Evolutionary conservation across 495 filamentous ascomycete species (phyloP).

Genomic region (Neurospora sp.): DNA sequence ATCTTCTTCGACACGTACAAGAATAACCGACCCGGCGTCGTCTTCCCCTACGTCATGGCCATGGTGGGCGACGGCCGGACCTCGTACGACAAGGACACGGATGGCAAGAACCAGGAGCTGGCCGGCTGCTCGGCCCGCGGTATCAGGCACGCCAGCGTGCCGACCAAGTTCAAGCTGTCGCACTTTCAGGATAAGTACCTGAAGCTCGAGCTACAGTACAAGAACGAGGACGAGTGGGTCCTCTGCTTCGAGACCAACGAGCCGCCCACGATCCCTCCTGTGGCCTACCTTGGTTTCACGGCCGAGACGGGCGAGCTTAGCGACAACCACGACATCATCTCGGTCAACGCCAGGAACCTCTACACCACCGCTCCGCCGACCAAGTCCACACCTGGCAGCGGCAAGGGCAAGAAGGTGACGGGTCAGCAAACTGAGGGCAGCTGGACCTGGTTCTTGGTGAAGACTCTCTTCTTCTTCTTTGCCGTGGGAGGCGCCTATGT

Average conservation of each 20-base stretch:
- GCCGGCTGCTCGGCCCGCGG: constrained; percentile 93
- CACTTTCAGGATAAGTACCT: constrained; percentile 96
- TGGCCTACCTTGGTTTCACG: constrained; percentile 90
- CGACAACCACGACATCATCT: constrained; percentile 97
- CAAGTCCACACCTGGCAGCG: constrained; percentile 30
- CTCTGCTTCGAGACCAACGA: constrained; percentile 74
- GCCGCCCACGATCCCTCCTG: constrained; percentile 70
- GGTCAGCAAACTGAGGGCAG: constrained; percentile 42
- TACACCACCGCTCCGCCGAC: constrained; percentile 52
- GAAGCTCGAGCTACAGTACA: constrained; percentile 89
- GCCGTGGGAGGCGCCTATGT: constrained; percentile 65
- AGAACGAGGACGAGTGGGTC: constrained; percentile 76
- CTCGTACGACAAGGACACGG: constrained; percentile 84
- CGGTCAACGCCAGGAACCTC: constrained; percentile 76
- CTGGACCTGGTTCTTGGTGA: constrained; percentile 91
- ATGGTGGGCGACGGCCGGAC: constrained; percentile 91
- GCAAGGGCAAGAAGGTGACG: constrained; percentile 26
- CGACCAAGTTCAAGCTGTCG: constrained; percentile 79
- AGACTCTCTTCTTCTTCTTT: constrained; percentile 65
- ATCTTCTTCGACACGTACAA: constrained; percentile 99
- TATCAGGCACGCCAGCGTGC: constrained; percentile 63
- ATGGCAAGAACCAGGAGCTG: constrained; percentile 87
- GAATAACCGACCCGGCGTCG: constrained; percentile 91
- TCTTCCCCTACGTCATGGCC: constrained; percentile 98
- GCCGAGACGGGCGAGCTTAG: constrained; percentile 93